Conservation (phyloP, 768 basidiomycete species). For the Amanita inopinata region DNA sequence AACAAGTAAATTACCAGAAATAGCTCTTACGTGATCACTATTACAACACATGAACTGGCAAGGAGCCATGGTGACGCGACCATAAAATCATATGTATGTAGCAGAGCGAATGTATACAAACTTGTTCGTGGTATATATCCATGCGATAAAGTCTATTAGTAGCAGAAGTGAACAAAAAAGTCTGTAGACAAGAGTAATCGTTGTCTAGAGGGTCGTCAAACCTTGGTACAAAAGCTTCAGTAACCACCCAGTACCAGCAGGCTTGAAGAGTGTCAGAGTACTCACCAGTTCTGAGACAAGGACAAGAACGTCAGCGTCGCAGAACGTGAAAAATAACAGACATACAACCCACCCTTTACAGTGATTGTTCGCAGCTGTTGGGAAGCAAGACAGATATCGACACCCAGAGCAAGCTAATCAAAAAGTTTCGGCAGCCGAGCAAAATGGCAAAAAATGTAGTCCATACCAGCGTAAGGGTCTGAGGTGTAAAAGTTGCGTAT, state of each 20-base stretch:
- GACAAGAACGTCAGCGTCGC: conserved; percentile 8
- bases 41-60: no score
- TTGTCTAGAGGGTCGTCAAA: conserved; percentile 10
- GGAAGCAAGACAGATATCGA: conserved; percentile 85
- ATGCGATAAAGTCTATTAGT: background rate
- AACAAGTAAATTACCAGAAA: no score
- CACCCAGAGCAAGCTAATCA: conserved; percentile 73
- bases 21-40: no score
- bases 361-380: conserved; percentile 58
- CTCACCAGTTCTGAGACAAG: conserved; percentile 24
- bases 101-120: no score
- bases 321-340: background rate
- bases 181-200: no score
- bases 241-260: background rate
- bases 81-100: no score
- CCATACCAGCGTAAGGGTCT: conserved; percentile 74
- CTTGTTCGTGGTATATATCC: background rate
- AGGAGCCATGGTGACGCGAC: no score
- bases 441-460: conserved; percentile 6
- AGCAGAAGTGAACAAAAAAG: background rate
- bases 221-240: conserved; percentile 7
- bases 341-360: conserved; percentile 42
- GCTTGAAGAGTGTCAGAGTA: background rate
- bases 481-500: conserved; percentile 84
- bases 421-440: conserved; percentile 1